Percentiles rank a stretch among this genome's conserved stretches.
Evolutionary conservation across 2,329 filamentous ascomycete genomes (phyloP).

Genomic region (Epichloe sylvatica): DNA sequence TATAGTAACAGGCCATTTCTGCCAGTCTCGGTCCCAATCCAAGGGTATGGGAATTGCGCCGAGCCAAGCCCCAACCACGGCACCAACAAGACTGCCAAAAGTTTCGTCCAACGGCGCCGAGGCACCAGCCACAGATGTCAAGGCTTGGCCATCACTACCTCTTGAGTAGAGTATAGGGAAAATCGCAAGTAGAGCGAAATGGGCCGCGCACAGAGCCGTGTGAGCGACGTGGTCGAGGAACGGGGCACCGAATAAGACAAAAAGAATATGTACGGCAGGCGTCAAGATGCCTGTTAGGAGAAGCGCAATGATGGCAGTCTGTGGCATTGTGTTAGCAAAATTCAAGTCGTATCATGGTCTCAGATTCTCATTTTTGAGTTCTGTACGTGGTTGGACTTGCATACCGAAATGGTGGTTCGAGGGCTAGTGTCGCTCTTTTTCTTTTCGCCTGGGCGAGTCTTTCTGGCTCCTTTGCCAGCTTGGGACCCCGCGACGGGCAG

Average conservation of each 20-base stretch:
- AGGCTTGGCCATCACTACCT: slow-evolving; percentile 58
- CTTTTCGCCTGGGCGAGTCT: slow-evolving; percentile 37
- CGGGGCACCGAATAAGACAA: slow-evolving; percentile 86
- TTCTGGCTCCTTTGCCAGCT: slow-evolving; percentile 28
- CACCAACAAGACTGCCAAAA: slow-evolving; percentile 70
- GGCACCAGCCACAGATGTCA: slow-evolving; percentile 55
- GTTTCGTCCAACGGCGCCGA: slow-evolving; percentile 66
- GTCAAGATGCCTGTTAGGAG: slow-evolving; percentile 57
- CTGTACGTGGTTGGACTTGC: slow-evolving; percentile 7
- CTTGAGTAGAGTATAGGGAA: slow-evolving; percentile 77
- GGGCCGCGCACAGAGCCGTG: slow-evolving; percentile 66
- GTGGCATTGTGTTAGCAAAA: neutral
- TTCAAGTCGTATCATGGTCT: too few species aligned
- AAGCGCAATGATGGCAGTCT: slow-evolving; percentile 34
- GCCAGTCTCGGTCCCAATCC: slow-evolving; percentile 99
- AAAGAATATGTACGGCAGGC: slow-evolving; percentile 47
- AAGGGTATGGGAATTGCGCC: slow-evolving; percentile 90
- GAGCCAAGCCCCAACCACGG: slow-evolving; percentile 71
- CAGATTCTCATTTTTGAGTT: too few species aligned
- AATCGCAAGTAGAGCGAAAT: slow-evolving; percentile 64
- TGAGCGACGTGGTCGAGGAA: slow-evolving; percentile 66
- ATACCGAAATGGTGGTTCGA: slow-evolving; percentile 33
- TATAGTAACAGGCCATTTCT: slow-evolving; percentile 92
- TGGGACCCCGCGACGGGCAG: slow-evolving; percentile 45
- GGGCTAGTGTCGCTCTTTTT: slow-evolving; percentile 35